These are phyloP conservation scores for Sequoiadendron giganteum DNA, from an alignment of 75 land plant genomes.

Conservation along the genomic window DNA sequence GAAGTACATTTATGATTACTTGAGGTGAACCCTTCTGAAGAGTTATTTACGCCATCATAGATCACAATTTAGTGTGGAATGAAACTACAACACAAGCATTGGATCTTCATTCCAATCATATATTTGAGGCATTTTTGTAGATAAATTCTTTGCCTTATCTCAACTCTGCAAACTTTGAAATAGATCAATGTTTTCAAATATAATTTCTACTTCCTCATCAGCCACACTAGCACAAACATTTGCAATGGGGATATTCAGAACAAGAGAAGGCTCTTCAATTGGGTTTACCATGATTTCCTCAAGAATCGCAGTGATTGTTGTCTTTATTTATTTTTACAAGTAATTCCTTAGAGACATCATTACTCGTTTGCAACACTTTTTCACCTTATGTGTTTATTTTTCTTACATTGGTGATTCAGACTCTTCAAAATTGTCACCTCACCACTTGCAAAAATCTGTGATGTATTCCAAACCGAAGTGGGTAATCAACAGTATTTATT, in stretches of 20 bases:
- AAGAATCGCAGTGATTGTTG: too few relatives aligned
- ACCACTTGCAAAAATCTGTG: too few relatives aligned
- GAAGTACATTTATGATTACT: not conserved
- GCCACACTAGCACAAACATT: not conserved
- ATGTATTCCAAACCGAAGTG: too few relatives aligned
- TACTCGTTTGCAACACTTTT: too few relatives aligned
- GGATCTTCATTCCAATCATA: not conserved
- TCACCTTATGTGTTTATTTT: too few relatives aligned
- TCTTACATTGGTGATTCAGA: too few relatives aligned
- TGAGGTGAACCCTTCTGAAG: not conserved
- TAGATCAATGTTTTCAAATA: not conserved
- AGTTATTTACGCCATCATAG: not conserved
- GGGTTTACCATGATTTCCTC: not conserved
- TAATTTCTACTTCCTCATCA: not conserved
- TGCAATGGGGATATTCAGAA: not conserved
- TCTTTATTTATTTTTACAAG: too few relatives aligned
- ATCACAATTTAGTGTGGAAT: not conserved
- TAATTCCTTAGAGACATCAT: too few relatives aligned
- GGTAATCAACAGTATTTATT: too few relatives aligned
- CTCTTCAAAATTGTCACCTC: too few relatives aligned
- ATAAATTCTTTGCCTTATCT: not conserved
- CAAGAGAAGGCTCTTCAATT: conserved; percentile 1
- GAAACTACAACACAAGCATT: not conserved
- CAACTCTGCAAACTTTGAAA: not conserved
- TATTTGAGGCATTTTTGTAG: not conserved